Conservation (phyloP, 2,329 filamentous ascomycete species). For the Botrytis galanthina region DNA sequence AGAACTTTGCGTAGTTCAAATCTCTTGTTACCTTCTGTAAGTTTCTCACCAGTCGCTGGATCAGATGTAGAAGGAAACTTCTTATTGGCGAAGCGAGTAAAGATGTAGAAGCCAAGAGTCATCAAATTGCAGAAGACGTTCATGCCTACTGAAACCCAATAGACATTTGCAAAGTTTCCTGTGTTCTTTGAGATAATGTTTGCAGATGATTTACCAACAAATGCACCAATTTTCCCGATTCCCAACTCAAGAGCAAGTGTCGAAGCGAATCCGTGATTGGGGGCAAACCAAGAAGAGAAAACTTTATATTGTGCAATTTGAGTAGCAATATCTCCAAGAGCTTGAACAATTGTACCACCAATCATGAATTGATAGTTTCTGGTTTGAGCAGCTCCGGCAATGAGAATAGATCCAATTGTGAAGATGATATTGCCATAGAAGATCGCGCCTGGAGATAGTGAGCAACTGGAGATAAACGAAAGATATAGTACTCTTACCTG, state of each 20-base stretch:
- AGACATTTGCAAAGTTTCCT: slow-evolving; percentile 61
- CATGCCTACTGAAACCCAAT: slow-evolving; percentile 62
- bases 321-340: slow-evolving; percentile 57
- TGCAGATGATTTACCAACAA: slow-evolving; percentile 58
- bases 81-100: slow-evolving; percentile 46
- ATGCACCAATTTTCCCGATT: slow-evolving; percentile 59
- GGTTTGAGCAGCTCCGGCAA: slow-evolving; percentile 55
- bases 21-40: slow-evolving; percentile 59
- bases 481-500: slow-evolving; percentile 41
- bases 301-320: slow-evolving; percentile 65
- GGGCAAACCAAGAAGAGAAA: slow-evolving; percentile 63
- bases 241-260: slow-evolving; percentile 60
- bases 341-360: slow-evolving; percentile 49
- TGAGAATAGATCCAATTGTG: slow-evolving; percentile 55
- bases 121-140: slow-evolving; percentile 60
- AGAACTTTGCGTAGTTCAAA: slow-evolving; percentile 56
- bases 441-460: slow-evolving; percentile 41
- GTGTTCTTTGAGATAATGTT: slow-evolving; percentile 48
- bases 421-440: slow-evolving; percentile 62
- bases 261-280: slow-evolving; percentile 59
- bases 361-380: slow-evolving; percentile 61
- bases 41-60: slow-evolving; percentile 55
- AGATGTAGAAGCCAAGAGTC: slow-evolving; percentile 54
- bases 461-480: background rate
- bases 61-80: slow-evolving; percentile 39